Conservation (phyloP, 2,329 filamentous ascomycete species). For the Alternaria brassicicola region DNA sequence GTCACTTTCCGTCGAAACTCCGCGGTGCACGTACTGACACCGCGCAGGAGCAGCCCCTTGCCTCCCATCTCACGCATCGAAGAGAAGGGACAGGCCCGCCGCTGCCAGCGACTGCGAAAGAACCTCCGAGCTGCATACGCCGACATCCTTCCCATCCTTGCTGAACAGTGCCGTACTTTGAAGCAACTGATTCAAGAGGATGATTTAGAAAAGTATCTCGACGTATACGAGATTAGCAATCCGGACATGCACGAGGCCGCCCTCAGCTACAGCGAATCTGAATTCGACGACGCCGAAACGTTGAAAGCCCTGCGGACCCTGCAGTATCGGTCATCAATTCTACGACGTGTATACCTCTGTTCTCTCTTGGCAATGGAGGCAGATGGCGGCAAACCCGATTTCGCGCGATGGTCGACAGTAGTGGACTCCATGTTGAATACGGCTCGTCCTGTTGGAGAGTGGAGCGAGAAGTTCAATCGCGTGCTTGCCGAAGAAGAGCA, state of each 20-base stretch:
- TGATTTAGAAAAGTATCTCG: constrained; percentile 89
- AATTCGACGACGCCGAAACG: constrained; percentile 76
- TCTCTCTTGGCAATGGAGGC: constrained; percentile 87
- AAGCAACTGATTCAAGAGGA: constrained; percentile 76
- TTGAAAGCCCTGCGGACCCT: constrained; percentile 75
- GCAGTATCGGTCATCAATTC: constrained; percentile 74
- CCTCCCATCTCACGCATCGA: constrained; percentile 93
- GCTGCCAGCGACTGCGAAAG: constrained; percentile 80
- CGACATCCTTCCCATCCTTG: constrained; percentile 73
- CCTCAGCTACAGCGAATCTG: constrained; percentile 64
- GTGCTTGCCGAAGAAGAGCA: constrained; percentile 80
- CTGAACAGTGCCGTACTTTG: constrained; percentile 70
- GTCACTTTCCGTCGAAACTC: constrained; percentile 36
- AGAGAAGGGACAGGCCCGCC: constrained; percentile 76
- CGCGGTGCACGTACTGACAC: constrained; percentile 23
- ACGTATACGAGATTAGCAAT: constrained; percentile 62
- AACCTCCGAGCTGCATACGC: constrained; percentile 73
- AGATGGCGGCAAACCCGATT: constrained; percentile 76
- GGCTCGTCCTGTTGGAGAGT: constrained; percentile 65
- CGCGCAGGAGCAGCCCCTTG: constrained; percentile 76
- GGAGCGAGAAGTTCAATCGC: constrained; percentile 68
- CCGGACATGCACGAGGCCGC: constrained; percentile 55
- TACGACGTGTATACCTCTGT: constrained; percentile 85
- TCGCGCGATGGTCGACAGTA: constrained; percentile 77
- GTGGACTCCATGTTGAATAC: constrained; percentile 75